Evolutionary conservation across 208 protist species (phyloP), one percentile per base, ranked within the genome.

Genomic region (Wallacemonas sp.): DNA sequence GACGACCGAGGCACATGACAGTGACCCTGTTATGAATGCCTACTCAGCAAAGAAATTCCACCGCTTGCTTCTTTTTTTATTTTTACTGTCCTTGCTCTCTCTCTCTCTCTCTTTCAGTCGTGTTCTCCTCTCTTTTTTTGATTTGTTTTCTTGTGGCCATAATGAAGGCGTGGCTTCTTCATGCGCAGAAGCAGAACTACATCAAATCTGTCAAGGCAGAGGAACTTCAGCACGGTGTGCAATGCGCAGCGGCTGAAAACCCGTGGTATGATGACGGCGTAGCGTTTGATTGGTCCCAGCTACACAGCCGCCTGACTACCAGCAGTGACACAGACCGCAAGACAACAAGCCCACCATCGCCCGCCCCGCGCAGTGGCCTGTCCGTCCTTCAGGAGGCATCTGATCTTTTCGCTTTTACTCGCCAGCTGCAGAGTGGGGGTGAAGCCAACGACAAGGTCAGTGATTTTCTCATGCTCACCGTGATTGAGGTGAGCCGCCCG

Each of bases 191-290:
- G 39, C 39, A 5, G 22, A 21, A 60, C 27, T 74, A 81, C 36
- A 66, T 89, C 21, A 42, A 31, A 17, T 39, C n/a, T 22, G 47
- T 82, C 2, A 27, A 62, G 2, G 21, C 28, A 14, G 26, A 28
- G 8, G 21, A 26, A 15, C 73, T 75, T 11, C 27, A 65, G 9
- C 58, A 63, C 28, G 80, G 73, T 22, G 75, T 87, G 27, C 73
- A 67, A 31, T 80, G 80, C 45, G 70, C 81, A 22, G 75, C 63
- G 1, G 51, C 44, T 11, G 67, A 63, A 24, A 80, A 86, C 39
- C 70, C 79, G 21, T 88, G 80, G 84, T 91, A 91, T 53, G 81
- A 85, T 24, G 72, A 65, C n/a, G 80, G 80, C 11, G 72, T 91
- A 33, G 71, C 68, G 21, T 85, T 87, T 51, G 81, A 91, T 53